Percentiles rank a stretch among this genome's conserved stretches.
Evolutionary conservation across 345 rosid genomes (phyloP).

Genomic region (Crucihimalaya himalaica): DNA sequence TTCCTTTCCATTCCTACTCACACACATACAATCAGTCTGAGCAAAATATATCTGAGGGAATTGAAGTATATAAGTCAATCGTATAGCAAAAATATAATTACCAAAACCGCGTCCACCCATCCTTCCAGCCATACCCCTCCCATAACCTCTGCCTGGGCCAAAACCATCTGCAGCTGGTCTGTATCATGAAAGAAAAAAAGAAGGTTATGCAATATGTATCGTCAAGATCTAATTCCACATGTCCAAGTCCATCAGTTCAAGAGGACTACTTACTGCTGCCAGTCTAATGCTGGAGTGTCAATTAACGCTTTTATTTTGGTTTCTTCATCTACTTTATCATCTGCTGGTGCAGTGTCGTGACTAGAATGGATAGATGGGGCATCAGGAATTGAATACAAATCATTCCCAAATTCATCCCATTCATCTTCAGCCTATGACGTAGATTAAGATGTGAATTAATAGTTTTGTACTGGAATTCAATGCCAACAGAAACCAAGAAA

Average conservation of each 20-base stretch:
- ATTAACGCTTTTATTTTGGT: conserved; percentile 85
- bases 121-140: conserved; percentile 82
- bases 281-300: conserved; percentile 93
- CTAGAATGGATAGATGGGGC: conserved; percentile 50
- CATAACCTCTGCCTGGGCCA: conserved; percentile 84
- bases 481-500: neutral
- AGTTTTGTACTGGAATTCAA: neutral
- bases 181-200: conserved; percentile 35
- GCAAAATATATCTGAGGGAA: neutral
- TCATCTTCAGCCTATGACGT: conserved; percentile 71
- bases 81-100: conserved; percentile 34
- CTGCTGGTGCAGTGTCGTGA: conserved; percentile 61
- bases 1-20: conserved; percentile 78
- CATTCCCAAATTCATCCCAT: conserved; percentile 97
- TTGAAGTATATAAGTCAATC: neutral
- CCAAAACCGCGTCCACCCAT: conserved; percentile 94
- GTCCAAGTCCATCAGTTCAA: conserved; percentile 8
- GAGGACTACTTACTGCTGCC: conserved; percentile 79
- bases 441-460: neutral
- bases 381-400: conserved; percentile 86
- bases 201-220: neutral
- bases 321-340: conserved; percentile 76
- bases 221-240: neutral
- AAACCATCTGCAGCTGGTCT: conserved; percentile 78
- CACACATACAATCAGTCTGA: conserved; percentile 8